These are phyloP conservation scores for Xylaria bambusicola DNA, from an alignment of 495 filamentous ascomycete species.

Conservation along the genomic window DNA sequence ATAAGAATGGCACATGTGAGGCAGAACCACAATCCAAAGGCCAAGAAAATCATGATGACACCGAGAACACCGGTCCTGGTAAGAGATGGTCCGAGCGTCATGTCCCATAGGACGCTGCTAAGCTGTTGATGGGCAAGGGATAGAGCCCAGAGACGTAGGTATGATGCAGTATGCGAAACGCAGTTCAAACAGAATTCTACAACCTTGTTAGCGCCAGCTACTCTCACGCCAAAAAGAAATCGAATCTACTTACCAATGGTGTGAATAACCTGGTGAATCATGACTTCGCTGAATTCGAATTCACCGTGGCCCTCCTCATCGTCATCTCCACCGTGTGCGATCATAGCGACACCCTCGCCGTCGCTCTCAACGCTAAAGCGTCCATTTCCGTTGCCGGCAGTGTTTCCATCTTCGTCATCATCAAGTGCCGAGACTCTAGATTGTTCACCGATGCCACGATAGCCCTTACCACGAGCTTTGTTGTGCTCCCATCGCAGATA, in stretches of 20 bases:
- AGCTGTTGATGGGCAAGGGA: slow-evolving; percentile 98
- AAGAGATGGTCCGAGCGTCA: slow-evolving; percentile 85
- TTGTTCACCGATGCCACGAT: slow-evolving; percentile 87
- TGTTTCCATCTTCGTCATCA: slow-evolving; percentile 67
- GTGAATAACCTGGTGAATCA: slow-evolving; percentile 99
- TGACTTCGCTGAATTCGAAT: slow-evolving; percentile 92
- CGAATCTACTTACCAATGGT: slow-evolving; percentile 73
- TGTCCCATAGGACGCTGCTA: slow-evolving; percentile 91
- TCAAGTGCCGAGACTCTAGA: slow-evolving; percentile 84
- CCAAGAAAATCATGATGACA: slow-evolving; percentile 73
- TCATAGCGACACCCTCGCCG: slow-evolving; percentile 87
- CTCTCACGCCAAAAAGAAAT: background rate
- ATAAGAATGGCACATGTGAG: slow-evolving; percentile 77
- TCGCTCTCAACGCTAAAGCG: slow-evolving; percentile 72
- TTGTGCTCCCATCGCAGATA: slow-evolving; percentile 93
- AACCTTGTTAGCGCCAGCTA: slow-evolving; percentile 12
- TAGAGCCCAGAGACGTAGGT: slow-evolving; percentile 96
- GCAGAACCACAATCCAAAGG: slow-evolving; percentile 86
- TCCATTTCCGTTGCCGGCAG: slow-evolving; percentile 45
- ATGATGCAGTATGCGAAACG: slow-evolving; percentile 97
- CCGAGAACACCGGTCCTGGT: slow-evolving; percentile 63
- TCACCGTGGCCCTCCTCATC: slow-evolving; percentile 86
- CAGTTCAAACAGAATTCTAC: slow-evolving; percentile 98
- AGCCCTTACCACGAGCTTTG: slow-evolving; percentile 79
- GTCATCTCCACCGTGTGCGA: slow-evolving; percentile 78